Base-by-base conservation (phyloP, 2,329 filamentous ascomycete genomes). In the Madurella fahalii region DNA sequence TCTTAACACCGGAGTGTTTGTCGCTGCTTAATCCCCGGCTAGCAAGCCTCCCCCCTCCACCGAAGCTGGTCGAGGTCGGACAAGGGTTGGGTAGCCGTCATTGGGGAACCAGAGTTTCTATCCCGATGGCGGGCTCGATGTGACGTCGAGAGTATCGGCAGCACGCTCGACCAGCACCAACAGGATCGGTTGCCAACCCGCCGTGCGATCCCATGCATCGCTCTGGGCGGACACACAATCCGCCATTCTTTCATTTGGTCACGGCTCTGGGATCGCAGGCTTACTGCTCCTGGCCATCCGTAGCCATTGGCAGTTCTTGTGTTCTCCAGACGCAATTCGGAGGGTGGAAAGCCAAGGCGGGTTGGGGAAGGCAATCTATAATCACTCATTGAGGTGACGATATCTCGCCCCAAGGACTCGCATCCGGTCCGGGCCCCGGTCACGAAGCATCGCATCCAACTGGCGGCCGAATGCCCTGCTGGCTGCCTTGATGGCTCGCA, bases 361-460 rank as follows among this genome's bases (percentile, higher is more conserved):
- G 31, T 48, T 47, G 9, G 9, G 9, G 42, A 40, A 30, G 45
- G 47, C 25, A 25, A 48, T 51, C 47, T 32, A 47, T 40, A 42
- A 58, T 49, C 49, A 43, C 47, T 50, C 44, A 47, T 20, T 30
- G 25, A 45, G 52, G 54, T 50, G 51, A 53, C 46, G 57, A 53
- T 47, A 51, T 37, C 40, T 40, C 20, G 37, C 47, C 18, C 34
- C 50, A 39, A 15, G 32, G 11, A 18, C 34, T 37, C 34, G 9
- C 11, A 37, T 37, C 9, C 11, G 4, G 34, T 2, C 4, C 11
- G 4, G 34, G 4, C 13, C 34, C 13, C 39, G 18, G 50, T 31
- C 20, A 5, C 20, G 34, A 47, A 41, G 46, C 49, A 37, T 37
- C 34, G 34, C 34, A 25, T 25, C 25, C 25, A 25, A 4, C 25